Evolutionary conservation across 2,329 filamentous ascomycete genomes (phyloP).

Genomic region (Kalmusia sp.): DNA sequence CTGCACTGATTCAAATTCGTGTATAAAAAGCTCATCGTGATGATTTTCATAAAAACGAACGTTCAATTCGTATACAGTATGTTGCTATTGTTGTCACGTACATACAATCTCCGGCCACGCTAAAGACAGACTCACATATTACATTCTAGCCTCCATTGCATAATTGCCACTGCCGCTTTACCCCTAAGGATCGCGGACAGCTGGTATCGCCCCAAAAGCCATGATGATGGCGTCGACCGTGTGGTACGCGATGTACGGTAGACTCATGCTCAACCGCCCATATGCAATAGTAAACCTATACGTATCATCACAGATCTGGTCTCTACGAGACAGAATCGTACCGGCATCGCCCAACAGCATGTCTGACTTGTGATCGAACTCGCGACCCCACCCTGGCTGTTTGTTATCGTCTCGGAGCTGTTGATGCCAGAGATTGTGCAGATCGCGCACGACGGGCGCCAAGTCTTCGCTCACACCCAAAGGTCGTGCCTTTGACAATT

Average conservation of each 20-base stretch:
- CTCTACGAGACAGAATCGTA: neutral
- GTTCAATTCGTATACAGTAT: no score
- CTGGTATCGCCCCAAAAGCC: neutral
- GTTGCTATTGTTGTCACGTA: no score
- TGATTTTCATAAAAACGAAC: no score
- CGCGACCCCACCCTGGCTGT: constrained; percentile 5
- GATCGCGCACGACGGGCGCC: neutral
- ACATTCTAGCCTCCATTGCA: no score
- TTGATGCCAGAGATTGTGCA: constrained; percentile 5
- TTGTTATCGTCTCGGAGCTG: neutral
- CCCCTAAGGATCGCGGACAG: no score
- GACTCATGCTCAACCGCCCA: constrained; percentile 6
- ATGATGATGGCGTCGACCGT: constrained; percentile 10
- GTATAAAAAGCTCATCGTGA: no score
- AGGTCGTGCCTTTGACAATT: neutral
- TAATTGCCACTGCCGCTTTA: no score
- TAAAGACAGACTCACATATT: no score
- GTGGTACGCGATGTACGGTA: constrained; percentile 9
- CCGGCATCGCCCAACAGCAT: constrained; percentile 2
- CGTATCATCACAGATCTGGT: neutral
- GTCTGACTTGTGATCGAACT: constrained; percentile 1
- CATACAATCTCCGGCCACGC: no score
- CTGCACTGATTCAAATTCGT: no score
- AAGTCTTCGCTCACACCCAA: neutral
- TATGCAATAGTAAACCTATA: constrained; percentile 9